These are phyloP conservation scores for Cytidiella melzeri DNA, from an alignment of 768 basidiomycete species.

Conservation along the genomic window DNA sequence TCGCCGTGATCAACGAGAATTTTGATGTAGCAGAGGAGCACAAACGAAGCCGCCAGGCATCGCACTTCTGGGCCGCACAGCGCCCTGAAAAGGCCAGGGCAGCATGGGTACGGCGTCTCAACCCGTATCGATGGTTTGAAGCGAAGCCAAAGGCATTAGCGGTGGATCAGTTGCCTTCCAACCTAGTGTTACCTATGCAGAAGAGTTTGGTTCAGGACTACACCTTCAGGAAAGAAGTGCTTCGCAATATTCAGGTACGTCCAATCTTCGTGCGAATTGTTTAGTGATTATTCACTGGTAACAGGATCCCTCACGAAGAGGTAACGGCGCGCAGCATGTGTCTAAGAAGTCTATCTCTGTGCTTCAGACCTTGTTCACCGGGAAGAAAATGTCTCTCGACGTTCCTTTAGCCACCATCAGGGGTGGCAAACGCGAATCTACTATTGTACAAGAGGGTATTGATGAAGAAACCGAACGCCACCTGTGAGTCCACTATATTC, in stretches of 20 bases:
- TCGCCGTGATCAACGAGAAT: constrained; percentile 96
- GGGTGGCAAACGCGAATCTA: constrained; percentile 27
- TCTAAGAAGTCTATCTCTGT: constrained; percentile 51
- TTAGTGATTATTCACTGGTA: neutral
- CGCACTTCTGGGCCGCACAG: constrained; percentile 57
- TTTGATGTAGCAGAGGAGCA: constrained; percentile 89
- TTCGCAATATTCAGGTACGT: neutral
- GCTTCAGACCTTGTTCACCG: constrained; percentile 63
- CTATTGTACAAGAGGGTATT: constrained; percentile 20
- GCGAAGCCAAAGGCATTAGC: constrained; percentile 67
- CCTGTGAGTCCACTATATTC: constrained; percentile 36
- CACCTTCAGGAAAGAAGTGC: constrained; percentile 25
- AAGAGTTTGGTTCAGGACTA: constrained; percentile 65
- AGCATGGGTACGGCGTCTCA: constrained; percentile 69
- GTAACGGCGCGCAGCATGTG: constrained; percentile 39
- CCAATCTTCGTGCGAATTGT: neutral
- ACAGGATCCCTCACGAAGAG: constrained; percentile 11
- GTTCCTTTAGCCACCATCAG: constrained; percentile 56
- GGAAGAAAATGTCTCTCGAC: constrained; percentile 41
- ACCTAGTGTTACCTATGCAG: constrained; percentile 73
- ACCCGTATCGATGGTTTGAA: constrained; percentile 84
- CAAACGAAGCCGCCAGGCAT: constrained; percentile 77
- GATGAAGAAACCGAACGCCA: constrained; percentile 70
- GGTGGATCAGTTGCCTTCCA: constrained; percentile 66
- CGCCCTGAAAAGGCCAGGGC: constrained; percentile 38